These are phyloP conservation scores for Beta macrorhiza DNA, from an alignment of 179 eudicot species.

Conservation along the genomic window DNA sequence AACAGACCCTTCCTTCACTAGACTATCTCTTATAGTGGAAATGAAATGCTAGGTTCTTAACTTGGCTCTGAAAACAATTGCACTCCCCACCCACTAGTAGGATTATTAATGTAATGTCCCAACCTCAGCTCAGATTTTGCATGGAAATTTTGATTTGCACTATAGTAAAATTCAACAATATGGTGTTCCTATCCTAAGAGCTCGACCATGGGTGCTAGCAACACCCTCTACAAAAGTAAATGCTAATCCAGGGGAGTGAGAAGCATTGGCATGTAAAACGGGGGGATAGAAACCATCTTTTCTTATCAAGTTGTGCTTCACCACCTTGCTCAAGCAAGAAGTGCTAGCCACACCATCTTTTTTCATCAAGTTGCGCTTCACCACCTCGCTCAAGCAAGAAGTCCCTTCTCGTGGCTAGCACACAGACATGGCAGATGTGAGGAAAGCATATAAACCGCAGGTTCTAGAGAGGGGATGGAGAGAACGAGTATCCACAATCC, in stretches of 20 bases:
- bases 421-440: background rate
- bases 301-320: background rate
- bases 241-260: background rate
- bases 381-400: background rate
- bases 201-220: background rate
- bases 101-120: background rate
- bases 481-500: background rate
- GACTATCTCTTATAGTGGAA: too few species aligned
- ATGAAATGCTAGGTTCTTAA: too few species aligned
- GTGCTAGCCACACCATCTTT: background rate
- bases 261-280: background rate
- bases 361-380: background rate
- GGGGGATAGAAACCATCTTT: background rate
- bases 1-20: too few species aligned
- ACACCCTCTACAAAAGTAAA: background rate
- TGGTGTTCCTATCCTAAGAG: background rate
- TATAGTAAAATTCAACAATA: background rate
- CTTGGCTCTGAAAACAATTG: too few species aligned
- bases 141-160: background rate
- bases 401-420: background rate
- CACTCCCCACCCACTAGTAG: background rate
- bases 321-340: background rate
- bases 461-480: background rate
- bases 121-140: background rate
- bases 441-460: background rate